Conservation (phyloP, 768 basidiomycete species). For the Dioszegia aurantiaca region DNA sequence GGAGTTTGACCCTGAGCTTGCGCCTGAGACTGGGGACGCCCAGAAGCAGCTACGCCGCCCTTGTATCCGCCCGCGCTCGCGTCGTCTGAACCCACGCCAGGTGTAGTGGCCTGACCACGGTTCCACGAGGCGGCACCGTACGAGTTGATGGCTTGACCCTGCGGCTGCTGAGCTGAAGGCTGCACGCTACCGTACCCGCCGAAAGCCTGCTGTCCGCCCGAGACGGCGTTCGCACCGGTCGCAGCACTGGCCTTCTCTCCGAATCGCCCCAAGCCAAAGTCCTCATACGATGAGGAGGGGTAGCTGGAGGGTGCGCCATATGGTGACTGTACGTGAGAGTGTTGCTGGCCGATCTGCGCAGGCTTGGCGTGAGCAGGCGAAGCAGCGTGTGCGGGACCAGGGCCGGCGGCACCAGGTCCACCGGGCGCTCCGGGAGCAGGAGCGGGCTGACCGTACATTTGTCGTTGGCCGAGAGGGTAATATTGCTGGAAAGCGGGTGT, state of each 20-base stretch:
- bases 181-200: conserved; percentile 7
- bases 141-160: conserved; percentile 2
- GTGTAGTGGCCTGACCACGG: conserved; percentile 13
- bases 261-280: conserved; percentile 40
- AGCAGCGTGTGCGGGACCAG: conserved; percentile 13
- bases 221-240: neutral
- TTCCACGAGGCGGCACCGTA: conserved; percentile 1
- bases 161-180: conserved; percentile 5
- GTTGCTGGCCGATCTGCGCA: conserved; percentile 3
- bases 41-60: neutral
- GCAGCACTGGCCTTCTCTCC: conserved; percentile 23
- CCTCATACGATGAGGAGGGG: conserved; percentile 40
- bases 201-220: conserved; percentile 8
- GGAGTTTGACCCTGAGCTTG: conserved; percentile 14
- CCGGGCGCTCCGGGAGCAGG: conserved; percentile 34
- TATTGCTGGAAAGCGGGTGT: conserved; percentile 47
- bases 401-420: no score
- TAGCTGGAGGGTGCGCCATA: conserved; percentile 44
- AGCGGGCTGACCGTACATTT: conserved; percentile 44
- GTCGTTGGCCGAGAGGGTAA: conserved; percentile 48
- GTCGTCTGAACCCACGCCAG: conserved; percentile 2
- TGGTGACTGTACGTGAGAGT: conserved; percentile 34
- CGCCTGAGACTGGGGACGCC: neutral
- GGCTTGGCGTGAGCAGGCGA: conserved; percentile 9
- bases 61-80: conserved; percentile 1